Percentiles rank a stretch among this genome's conserved stretches.
Evolutionary conservation across 129 eudicot genomes (phyloP).

Genomic region (Arctium minus): DNA sequence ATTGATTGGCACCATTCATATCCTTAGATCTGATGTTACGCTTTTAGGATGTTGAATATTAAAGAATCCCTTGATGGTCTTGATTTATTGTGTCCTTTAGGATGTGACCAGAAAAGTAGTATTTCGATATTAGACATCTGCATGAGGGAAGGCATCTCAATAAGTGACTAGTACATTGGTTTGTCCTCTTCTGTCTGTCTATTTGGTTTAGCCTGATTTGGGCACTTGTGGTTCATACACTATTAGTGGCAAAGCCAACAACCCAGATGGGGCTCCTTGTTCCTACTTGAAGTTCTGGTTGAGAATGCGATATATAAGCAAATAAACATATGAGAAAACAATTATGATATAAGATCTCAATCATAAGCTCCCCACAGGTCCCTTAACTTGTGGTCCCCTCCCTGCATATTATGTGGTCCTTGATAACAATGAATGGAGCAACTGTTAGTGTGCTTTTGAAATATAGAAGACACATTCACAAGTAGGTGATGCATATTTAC

Average conservation of each 20-base stretch:
- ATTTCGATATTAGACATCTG: neutral
- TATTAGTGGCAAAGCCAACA: neutral
- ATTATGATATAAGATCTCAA: neutral
- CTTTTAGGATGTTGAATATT: neutral
- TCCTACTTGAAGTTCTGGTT: neutral
- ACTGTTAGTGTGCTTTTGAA: neutral
- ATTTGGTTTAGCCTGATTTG: neutral
- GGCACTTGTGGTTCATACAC: constrained; percentile 18
- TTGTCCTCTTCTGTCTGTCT: constrained; percentile 17
- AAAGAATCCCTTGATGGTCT: neutral
- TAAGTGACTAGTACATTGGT: neutral
- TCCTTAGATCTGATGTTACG: too few species aligned
- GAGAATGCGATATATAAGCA: neutral
- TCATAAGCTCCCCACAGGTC: neutral
- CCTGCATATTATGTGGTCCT: neutral
- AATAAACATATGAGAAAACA: neutral
- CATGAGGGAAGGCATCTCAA: constrained; percentile 9
- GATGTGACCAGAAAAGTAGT: neutral
- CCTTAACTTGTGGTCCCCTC: neutral
- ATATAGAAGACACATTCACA: neutral
- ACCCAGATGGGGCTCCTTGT: neutral
- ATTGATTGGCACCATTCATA: too few species aligned
- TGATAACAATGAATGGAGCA: neutral
- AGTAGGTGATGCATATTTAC: too few species aligned
- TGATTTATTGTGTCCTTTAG: neutral